Conservation (phyloP, 768 basidiomycete genomes). For the Royoungia palumana region DNA sequence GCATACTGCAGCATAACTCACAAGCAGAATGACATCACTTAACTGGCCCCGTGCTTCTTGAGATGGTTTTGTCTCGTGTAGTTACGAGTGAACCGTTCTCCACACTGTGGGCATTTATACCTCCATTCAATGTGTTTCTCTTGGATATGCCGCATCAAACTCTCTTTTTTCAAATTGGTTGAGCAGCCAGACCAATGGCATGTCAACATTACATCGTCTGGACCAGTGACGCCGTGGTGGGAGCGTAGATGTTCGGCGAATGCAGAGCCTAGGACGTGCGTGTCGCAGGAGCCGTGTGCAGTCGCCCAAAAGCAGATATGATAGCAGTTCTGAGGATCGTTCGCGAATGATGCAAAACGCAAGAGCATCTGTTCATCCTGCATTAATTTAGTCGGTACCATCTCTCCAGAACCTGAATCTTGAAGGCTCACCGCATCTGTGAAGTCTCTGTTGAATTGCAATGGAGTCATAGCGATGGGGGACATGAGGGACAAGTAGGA, state of each 20-base stretch:
- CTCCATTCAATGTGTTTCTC: constrained; percentile 23
- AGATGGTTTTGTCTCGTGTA: constrained; percentile 19
- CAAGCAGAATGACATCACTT: not conserved
- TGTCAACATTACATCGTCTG: constrained; percentile 1
- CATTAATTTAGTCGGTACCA: constrained; percentile 1
- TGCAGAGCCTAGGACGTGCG: not conserved
- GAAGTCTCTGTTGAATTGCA: not conserved
- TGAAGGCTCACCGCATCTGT: constrained; percentile 6
- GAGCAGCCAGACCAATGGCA: constrained; percentile 23
- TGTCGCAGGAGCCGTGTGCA: not conserved
- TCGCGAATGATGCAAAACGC: not conserved
- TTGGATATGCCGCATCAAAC: constrained; percentile 25
- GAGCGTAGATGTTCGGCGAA: constrained; percentile 24
- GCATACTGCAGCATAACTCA: not conserved
- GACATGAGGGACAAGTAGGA: not conserved
- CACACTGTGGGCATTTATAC: constrained; percentile 16
- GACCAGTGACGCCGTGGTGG: constrained; percentile 17
- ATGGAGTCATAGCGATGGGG: constrained; percentile 3
- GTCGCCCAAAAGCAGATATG: constrained; percentile 20
- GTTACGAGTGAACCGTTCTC: constrained; percentile 25
- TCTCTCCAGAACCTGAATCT: not conserved
- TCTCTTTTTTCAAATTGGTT: constrained; percentile 25
- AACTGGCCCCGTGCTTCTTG: constrained; percentile 1
- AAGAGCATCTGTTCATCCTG: constrained; percentile 7
- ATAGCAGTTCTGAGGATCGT: constrained; percentile 1